phyloP scores from a whole-genome alignment of 2,329 filamentous ascomycete genomes.

The Sclerotinia nivalis region DNA sequence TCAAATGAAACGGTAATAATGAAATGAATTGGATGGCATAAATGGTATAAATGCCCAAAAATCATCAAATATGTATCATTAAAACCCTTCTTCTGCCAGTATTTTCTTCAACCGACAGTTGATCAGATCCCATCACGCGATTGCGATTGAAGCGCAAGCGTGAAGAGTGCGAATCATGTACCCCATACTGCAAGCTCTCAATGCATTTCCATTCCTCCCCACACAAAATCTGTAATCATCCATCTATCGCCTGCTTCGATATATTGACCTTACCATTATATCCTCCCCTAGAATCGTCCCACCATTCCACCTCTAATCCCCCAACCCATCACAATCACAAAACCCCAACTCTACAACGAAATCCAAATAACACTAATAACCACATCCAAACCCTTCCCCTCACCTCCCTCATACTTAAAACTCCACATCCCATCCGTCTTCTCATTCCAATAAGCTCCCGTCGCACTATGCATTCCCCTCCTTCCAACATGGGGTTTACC shows the following conservation, averaged over 20 bases:
- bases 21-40: not conserved
- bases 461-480: constrained; percentile 86
- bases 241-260: not conserved
- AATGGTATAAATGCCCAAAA: constrained; percentile 9
- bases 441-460: constrained; percentile 86
- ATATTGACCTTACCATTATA: not conserved
- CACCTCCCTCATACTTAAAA: constrained; percentile 76
- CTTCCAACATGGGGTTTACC: constrained; percentile 75
- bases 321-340: not conserved
- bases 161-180: constrained; percentile 7
- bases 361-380: constrained; percentile 79
- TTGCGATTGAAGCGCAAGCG: constrained; percentile 14
- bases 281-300: not conserved
- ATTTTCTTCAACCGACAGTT: not conserved
- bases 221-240: constrained; percentile 10
- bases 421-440: constrained; percentile 89
- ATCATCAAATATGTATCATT: constrained; percentile 22
- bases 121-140: not conserved
- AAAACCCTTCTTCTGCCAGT: constrained; percentile 4
- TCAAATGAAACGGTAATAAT: not conserved
- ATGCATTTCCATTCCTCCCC: constrained; percentile 15
- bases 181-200: constrained; percentile 15
- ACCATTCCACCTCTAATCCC: not conserved
- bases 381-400: constrained; percentile 67
- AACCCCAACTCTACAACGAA: constrained; percentile 7